phyloP scores from a whole-genome alignment of 108 stramenopile species.

The Stephanodiscus triporus region DNA sequence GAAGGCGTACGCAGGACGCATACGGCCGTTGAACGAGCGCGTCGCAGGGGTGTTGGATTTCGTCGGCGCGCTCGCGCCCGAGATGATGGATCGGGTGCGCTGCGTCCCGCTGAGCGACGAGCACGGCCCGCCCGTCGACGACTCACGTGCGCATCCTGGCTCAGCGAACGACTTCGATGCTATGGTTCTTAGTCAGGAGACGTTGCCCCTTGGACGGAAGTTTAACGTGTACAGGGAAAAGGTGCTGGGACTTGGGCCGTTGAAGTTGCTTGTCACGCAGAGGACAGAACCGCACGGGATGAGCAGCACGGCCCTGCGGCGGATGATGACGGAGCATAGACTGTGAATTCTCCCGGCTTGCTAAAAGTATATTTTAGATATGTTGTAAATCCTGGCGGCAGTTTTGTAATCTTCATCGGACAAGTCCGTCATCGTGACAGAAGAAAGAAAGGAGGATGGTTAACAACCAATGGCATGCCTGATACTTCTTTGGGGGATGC shows the following conservation, averaged over 20 bases:
- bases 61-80: slow-evolving; percentile 76
- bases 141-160: no score
- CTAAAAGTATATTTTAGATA: no score
- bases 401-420: no score
- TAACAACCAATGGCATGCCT: no score
- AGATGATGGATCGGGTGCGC: slow-evolving; percentile 78
- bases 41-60: slow-evolving; percentile 73
- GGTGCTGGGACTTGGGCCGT: slow-evolving; percentile 61
- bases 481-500: no score
- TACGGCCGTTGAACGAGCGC: slow-evolving; percentile 65
- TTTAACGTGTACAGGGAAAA: slow-evolving; percentile 69
- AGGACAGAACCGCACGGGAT: slow-evolving; percentile 88
- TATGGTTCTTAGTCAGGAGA: slow-evolving; percentile 85
- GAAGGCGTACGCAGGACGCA: slow-evolving; percentile 73
- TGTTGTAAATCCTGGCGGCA: no score
- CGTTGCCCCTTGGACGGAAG: slow-evolving; percentile 69
- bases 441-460: no score
- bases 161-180: slow-evolving; percentile 79
- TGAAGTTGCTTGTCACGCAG: slow-evolving; percentile 79
- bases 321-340: slow-evolving; percentile 22
- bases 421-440: no score
- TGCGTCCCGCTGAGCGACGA: slow-evolving; percentile 72
- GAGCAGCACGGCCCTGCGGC: slow-evolving; percentile 83
- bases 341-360: no score
- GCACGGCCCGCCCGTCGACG: slow-evolving; percentile 85